These are phyloP conservation scores for Pontederia paniculata DNA, from an alignment of 176 grass and related monocot genomes.

Conservation along the genomic window DNA sequence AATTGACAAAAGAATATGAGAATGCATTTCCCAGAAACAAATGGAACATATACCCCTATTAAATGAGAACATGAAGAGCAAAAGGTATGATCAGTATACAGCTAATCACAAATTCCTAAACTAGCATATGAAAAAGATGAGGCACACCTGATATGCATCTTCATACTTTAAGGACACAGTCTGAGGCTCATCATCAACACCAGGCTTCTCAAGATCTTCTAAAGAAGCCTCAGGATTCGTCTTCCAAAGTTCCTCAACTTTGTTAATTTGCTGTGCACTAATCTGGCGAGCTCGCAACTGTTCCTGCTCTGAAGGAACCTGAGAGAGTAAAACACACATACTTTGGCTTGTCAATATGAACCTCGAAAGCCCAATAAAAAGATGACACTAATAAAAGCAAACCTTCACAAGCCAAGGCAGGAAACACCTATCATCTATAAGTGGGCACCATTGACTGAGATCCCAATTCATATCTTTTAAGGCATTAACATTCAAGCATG, in stretches of 20 bases:
- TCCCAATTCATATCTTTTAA: slow-evolving; percentile 99
- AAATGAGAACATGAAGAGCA: no score
- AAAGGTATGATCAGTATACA: not conserved
- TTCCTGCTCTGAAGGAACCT: slow-evolving; percentile 97
- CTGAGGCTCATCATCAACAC: slow-evolving; percentile 95
- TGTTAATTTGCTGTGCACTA: slow-evolving; percentile 99
- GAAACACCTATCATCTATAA: slow-evolving; percentile 97
- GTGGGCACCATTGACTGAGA: slow-evolving; percentile 95
- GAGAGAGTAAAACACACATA: slow-evolving; percentile 16
- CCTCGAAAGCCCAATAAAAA: not conserved
- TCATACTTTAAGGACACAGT: slow-evolving; percentile 82
- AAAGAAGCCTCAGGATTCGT: slow-evolving; percentile 91
- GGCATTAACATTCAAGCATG: slow-evolving; percentile 97
- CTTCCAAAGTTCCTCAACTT: slow-evolving; percentile 98
- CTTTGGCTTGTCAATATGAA: slow-evolving; percentile 11
- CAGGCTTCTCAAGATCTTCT: slow-evolving; percentile 98
- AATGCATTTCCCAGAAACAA: no score
- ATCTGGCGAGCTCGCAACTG: slow-evolving; percentile 92
- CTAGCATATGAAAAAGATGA: no score
- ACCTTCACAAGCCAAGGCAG: slow-evolving; percentile 97
- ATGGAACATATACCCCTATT: no score
- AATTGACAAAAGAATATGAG: no score
- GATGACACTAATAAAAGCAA: slow-evolving; percentile 20
- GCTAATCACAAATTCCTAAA: slow-evolving; percentile 5
- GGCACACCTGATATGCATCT: slow-evolving; percentile 95